Conservation (phyloP, 2,329 filamentous ascomycete species). For the Huntiella omanensis region DNA sequence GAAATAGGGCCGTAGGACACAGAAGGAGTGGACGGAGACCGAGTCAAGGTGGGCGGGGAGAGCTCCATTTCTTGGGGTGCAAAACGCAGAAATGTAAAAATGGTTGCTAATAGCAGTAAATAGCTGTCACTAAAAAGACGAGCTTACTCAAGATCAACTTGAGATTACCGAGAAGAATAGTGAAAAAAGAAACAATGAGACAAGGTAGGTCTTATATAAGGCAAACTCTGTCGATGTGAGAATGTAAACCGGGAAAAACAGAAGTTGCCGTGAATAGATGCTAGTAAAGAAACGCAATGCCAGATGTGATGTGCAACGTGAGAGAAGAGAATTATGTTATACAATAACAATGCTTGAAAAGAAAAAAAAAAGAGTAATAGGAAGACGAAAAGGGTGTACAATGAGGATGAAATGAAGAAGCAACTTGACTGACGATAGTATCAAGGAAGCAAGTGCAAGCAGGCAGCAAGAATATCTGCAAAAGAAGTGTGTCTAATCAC, state of each 20-base stretch:
- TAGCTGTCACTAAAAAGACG: too few relatives aligned
- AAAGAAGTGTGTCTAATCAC: background rate
- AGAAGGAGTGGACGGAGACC: constrained; percentile 13
- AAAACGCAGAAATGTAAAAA: background rate
- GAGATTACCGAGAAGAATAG: too few relatives aligned
- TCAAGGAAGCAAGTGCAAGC: background rate
- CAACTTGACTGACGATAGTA: background rate
- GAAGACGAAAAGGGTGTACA: background rate
- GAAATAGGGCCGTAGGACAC: constrained; percentile 28
- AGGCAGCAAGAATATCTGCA: too few relatives aligned
- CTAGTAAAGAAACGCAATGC: too few relatives aligned
- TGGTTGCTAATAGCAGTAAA: background rate
- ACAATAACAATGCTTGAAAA: background rate
- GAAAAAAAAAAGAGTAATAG: background rate
- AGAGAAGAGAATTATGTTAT: too few relatives aligned
- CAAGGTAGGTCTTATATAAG: too few relatives aligned
- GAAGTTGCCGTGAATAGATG: too few relatives aligned
- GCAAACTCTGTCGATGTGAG: too few relatives aligned
- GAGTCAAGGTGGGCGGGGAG: constrained; percentile 13
- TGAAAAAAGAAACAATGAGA: too few relatives aligned
- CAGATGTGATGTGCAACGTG: too few relatives aligned
- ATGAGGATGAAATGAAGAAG: background rate
- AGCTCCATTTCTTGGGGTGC: constrained; percentile 12
- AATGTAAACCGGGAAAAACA: too few relatives aligned
- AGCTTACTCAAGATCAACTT: too few relatives aligned